phyloP scores from a whole-genome alignment of 208 protist genomes.

The Crithidia expoeki region DNA sequence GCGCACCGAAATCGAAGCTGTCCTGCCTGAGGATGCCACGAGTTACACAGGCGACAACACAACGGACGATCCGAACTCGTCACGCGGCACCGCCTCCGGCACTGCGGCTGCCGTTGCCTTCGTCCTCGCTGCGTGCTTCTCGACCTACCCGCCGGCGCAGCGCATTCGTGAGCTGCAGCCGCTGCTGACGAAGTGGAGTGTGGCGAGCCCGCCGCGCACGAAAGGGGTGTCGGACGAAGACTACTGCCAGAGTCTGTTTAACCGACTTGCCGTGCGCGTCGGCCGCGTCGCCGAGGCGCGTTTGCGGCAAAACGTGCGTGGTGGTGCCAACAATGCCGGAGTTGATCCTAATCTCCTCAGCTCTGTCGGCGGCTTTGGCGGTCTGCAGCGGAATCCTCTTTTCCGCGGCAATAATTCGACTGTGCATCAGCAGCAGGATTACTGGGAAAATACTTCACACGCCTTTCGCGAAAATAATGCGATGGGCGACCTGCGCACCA shows the following conservation, averaged over 20 bases:
- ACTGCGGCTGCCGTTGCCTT: constrained; percentile 25
- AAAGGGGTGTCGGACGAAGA: constrained; percentile 29
- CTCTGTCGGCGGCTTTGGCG: neutral
- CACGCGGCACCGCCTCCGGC: constrained; percentile 23
- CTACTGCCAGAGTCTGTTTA: constrained; percentile 39
- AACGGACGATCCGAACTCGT: constrained; percentile 31
- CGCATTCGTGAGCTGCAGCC: constrained; percentile 47
- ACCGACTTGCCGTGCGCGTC: constrained; percentile 37
- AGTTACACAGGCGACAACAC: constrained; percentile 18
- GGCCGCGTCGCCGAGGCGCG: constrained; percentile 16
- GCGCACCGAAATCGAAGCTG: constrained; percentile 54
- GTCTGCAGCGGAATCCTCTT: neutral
- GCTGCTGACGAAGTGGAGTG: constrained; percentile 42
- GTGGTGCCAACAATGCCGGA: constrained; percentile 39
- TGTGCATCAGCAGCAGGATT: neutral
- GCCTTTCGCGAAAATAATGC: neutral
- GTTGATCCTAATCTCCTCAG: constrained; percentile 2
- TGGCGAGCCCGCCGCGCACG: constrained; percentile 15
- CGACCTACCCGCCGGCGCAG: constrained; percentile 35
- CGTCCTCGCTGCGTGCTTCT: constrained; percentile 45
- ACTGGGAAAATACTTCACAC: neutral
- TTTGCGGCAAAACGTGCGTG: constrained; percentile 15
- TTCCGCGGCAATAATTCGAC: neutral
- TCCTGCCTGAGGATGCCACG: constrained; percentile 28
- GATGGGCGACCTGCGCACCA: neutral